A percentile compares a stretch with the other conserved stretches of the same genome.
Evolutionary conservation across 768 basidiomycete species (phyloP).

Genomic region (Pleurotus sapidus): DNA sequence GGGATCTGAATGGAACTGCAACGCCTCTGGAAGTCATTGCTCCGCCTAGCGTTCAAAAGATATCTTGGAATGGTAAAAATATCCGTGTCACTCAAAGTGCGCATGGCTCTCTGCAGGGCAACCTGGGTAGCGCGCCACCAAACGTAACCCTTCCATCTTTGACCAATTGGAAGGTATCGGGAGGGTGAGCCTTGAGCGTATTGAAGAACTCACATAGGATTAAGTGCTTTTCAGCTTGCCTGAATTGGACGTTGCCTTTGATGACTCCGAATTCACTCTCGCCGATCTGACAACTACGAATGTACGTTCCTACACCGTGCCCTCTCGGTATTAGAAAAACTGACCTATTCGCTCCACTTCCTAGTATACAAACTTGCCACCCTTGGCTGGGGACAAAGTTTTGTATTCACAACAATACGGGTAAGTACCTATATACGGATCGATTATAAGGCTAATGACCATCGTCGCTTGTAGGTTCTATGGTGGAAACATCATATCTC

Average conservation of each 20-base stretch:
- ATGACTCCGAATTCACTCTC: constrained; percentile 44
- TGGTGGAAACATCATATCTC: constrained; percentile 49
- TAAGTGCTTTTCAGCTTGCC: constrained; percentile 34
- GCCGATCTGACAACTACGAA: constrained; percentile 45
- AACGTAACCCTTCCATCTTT: constrained; percentile 31
- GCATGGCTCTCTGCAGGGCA: constrained; percentile 28
- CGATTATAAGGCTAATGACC: too few relatives aligned
- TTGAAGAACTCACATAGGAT: neutral
- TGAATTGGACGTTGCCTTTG: constrained; percentile 42
- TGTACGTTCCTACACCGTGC: constrained; percentile 20
- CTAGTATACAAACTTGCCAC: constrained; percentile 49
- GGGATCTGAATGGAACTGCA: constrained; percentile 44
- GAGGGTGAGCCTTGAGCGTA: constrained; percentile 29
- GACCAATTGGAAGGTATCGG: constrained; percentile 43
- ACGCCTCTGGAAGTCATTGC: constrained; percentile 42
- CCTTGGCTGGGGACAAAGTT: constrained; percentile 38
- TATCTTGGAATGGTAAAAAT: constrained; percentile 40
- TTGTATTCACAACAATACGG: constrained; percentile 54
- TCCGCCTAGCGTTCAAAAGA: constrained; percentile 27
- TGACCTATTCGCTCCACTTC: neutral
- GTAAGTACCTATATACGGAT: constrained; percentile 18
- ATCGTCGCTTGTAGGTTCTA: constrained; percentile 35
- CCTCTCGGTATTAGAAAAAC: neutral
- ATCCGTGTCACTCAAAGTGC: constrained; percentile 21
- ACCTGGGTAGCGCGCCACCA: constrained; percentile 12